Evolutionary conservation across 495 filamentous ascomycete genomes (phyloP), one percentile per base, ranked within the genome.

Genomic region (Annulohypoxylon bovei): DNA sequence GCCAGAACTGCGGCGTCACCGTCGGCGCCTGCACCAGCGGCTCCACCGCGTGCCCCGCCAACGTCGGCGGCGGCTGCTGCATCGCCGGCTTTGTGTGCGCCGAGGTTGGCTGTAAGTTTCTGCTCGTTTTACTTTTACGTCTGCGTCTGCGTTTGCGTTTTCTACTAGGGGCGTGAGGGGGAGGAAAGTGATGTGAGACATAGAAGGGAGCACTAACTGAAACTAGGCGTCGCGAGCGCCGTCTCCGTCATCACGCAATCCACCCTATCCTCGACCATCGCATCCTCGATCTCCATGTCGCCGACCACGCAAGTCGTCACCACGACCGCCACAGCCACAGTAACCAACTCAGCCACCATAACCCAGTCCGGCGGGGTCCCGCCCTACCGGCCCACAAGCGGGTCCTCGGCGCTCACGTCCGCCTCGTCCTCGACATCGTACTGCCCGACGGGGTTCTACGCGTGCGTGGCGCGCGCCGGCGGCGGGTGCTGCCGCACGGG

Each of bases 1-100:
- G 93, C 2, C 76, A 86, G 71, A 86, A 74, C 4, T 99, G 95
- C 77, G 82, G 84, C 4, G 88, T 90, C 6, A 78, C 80, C 6
- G 87, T 97, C 40, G 83, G 83, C 0, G 75, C 74, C 2, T 99
- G 95, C 72, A 79, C 82, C 54, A 76, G 76, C 0, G 90, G 88
- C 12, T 90, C 93, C 76, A 85, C 86, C 11, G 82, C 84, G 22
- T 99, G 95, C 74, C 82, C 89, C 1, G 81, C 84, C 16, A 85
- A 83, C 30, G 68, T 90, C 14, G 94, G 94, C 3, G 94, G 94
- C 0, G 95, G 94, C 0, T 98, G 95, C 71, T 98, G 95, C 76
- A 90, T 96, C 49, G 84, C 90, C 0, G 92, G 91, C 0, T 97
- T 90, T 74, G 84, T 85, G 1, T 98, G 95, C 77, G 85, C 88